A percentile compares a stretch with the other conserved stretches of the same genome.
Evolutionary conservation across 192 early-diverging fungal species (phyloP).

Genomic region (Podila horticola): DNA sequence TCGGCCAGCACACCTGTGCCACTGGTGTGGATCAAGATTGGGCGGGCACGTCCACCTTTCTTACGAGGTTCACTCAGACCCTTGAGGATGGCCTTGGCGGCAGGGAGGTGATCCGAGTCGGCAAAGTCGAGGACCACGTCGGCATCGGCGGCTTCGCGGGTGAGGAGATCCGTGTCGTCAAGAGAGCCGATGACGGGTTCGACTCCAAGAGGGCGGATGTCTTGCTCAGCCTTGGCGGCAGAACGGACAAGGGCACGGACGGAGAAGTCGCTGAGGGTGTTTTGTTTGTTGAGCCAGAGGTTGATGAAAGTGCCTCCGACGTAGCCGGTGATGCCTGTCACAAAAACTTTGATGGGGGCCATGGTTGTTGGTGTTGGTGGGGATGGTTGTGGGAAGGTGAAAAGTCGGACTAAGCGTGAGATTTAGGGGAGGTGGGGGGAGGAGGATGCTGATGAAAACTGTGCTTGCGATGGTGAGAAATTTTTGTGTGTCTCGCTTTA

Average conservation of each 20-base stretch:
- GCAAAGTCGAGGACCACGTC: conserved; percentile 14
- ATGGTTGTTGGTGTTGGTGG: neutral
- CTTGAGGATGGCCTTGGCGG: conserved; percentile 10
- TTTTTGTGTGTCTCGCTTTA: too few species aligned
- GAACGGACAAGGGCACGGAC: conserved; percentile 4
- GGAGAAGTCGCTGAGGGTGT: neutral
- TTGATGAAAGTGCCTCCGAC: neutral
- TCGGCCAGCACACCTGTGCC: neutral
- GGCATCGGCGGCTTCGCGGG: conserved; percentile 1
- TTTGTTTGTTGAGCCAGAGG: neutral
- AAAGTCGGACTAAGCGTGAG: neutral
- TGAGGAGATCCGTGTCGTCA: neutral
- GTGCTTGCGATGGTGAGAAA: too few species aligned
- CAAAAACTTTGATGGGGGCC: conserved; percentile 7
- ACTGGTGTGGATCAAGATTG: conserved; percentile 3
- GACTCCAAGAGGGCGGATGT: conserved; percentile 3
- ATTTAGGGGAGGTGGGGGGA: neutral
- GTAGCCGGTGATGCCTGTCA: conserved; percentile 14
- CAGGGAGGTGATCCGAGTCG: conserved; percentile 1
- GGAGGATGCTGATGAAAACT: neutral
- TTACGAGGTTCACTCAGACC: neutral
- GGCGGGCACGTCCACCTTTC: neutral
- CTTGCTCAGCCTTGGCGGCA: conserved; percentile 4
- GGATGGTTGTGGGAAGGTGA: neutral
- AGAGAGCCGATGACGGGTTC: conserved; percentile 13